phyloP scores from a whole-genome alignment of 2,329 filamentous ascomycete species.

The Alternaria burnsii region DNA sequence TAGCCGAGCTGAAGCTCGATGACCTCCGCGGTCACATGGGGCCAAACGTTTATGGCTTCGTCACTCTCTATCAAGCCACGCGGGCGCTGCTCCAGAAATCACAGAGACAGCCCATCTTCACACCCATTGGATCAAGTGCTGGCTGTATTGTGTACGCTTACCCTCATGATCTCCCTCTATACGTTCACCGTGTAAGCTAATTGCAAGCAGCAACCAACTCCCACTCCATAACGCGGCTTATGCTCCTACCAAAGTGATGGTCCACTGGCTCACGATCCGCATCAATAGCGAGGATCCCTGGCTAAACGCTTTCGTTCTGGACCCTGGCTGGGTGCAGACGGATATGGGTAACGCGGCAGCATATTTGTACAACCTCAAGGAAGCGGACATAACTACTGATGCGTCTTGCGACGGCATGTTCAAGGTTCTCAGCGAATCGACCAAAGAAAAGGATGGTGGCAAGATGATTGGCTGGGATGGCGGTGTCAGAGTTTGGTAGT shows the following conservation, averaged over 20 bases:
- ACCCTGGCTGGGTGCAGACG: not conserved
- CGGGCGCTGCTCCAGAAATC: too few relatives aligned
- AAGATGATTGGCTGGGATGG: not conserved
- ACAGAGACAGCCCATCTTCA: too few relatives aligned
- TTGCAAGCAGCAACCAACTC: not conserved
- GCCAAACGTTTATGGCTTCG: too few relatives aligned
- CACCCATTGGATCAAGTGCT: too few relatives aligned
- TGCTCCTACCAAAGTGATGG: not conserved
- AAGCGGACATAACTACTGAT: not conserved
- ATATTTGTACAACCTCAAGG: not conserved
- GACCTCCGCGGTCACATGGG: not conserved
- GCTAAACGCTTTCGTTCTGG: not conserved
- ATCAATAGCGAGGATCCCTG: not conserved
- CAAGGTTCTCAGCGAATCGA: not conserved
- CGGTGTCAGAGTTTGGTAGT: too few relatives aligned
- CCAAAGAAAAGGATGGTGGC: not conserved
- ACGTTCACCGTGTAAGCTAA: too few relatives aligned
- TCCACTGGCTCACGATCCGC: not conserved
- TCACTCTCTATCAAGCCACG: too few relatives aligned
- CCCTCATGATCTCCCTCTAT: too few relatives aligned
- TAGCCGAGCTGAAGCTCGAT: slow-evolving; percentile 6
- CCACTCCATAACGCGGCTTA: not conserved
- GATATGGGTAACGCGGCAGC: not conserved
- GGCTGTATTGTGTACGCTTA: too few relatives aligned
- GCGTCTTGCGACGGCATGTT: not conserved